Percentiles rank a stretch among this genome's conserved stretches.
phyloP scores from a whole-genome alignment of 1,284 basidiomycete genomes.

The Macrocystidia cucumis region DNA sequence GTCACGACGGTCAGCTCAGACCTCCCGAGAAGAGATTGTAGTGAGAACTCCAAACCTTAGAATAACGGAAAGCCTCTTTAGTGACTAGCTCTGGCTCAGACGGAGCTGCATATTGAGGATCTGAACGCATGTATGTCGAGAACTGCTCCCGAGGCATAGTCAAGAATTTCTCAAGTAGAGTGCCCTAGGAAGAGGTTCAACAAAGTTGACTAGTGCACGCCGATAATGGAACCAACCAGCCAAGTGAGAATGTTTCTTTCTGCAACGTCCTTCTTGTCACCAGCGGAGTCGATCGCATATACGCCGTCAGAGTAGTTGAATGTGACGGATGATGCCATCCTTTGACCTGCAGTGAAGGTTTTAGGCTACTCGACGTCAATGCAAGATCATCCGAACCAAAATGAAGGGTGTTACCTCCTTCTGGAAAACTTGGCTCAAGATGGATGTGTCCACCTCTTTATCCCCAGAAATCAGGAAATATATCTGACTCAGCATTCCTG shows the following conservation, averaged over 20 bases:
- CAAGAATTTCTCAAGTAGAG: conserved; percentile 85
- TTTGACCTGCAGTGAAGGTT: conserved; percentile 76
- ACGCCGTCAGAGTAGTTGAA: conserved; percentile 61
- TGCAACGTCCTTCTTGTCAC: conserved; percentile 30
- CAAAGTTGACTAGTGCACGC: no score
- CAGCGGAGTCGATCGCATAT: conserved; percentile 78
- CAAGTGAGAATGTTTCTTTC: conserved; percentile 75
- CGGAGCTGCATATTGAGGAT: conserved; percentile 23
- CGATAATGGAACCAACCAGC: conserved; percentile 48
- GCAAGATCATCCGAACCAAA: neutral
- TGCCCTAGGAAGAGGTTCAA: conserved; percentile 57
- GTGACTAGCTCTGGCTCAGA: conserved; percentile 30
- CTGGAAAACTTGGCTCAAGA: conserved; percentile 52
- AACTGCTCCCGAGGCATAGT: conserved; percentile 68
- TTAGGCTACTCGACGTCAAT: conserved; percentile 34
- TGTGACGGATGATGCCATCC: conserved; percentile 69
- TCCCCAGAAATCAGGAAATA: conserved; percentile 78
- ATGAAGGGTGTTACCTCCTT: conserved; percentile 40
- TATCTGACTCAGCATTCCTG: conserved; percentile 79
- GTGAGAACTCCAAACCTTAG: conserved; percentile 45
- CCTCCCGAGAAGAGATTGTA: conserved; percentile 1
- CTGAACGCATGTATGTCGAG: conserved; percentile 46
- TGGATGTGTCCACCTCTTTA: conserved; percentile 50
- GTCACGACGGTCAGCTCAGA: conserved; percentile 1
- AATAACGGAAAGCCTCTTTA: conserved; percentile 77